Evolutionary conservation across 306 rosid genomes (phyloP).

Genomic region (Carpinus viminea): DNA sequence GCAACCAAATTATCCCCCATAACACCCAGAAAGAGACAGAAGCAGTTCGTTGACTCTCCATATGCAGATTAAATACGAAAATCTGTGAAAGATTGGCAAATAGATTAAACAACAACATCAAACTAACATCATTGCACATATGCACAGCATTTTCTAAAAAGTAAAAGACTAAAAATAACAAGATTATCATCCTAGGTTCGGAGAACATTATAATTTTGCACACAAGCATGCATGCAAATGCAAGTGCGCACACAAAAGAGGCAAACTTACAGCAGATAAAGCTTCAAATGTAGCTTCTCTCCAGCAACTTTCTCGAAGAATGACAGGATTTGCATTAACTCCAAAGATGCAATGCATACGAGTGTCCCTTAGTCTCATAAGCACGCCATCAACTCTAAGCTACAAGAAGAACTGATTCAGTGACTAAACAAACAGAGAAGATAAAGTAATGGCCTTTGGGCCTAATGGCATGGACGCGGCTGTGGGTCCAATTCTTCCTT

Average conservation of each 20-base stretch:
- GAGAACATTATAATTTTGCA: constrained; percentile 16
- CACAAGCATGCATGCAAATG: not conserved
- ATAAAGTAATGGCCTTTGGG: not conserved
- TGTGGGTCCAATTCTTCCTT: not conserved
- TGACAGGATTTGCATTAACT: constrained; percentile 49
- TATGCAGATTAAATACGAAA: not conserved
- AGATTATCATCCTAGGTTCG: constrained; percentile 5
- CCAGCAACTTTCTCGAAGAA: constrained; percentile 93
- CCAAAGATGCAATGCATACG: constrained; percentile 86
- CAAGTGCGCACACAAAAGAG: not conserved
- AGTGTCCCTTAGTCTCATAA: constrained; percentile 92
- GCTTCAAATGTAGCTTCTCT: constrained; percentile 88
- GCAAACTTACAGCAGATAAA: constrained; percentile 71
- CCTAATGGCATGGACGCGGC: not conserved
- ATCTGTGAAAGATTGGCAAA: not conserved
- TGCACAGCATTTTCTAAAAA: constrained; percentile 10
- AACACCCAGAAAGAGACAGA: not conserved
- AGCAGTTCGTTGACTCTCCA: not conserved
- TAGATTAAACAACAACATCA: not conserved
- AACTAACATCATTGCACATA: not conserved
- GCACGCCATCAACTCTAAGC: constrained; percentile 98
- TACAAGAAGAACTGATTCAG: constrained; percentile 37
- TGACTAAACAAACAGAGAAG: constrained; percentile 19
- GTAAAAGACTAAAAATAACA: not conserved
- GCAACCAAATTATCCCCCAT: not conserved